Base-by-base conservation (phyloP, 2,329 filamentous ascomycete species). In the Alternaria gaisen region DNA sequence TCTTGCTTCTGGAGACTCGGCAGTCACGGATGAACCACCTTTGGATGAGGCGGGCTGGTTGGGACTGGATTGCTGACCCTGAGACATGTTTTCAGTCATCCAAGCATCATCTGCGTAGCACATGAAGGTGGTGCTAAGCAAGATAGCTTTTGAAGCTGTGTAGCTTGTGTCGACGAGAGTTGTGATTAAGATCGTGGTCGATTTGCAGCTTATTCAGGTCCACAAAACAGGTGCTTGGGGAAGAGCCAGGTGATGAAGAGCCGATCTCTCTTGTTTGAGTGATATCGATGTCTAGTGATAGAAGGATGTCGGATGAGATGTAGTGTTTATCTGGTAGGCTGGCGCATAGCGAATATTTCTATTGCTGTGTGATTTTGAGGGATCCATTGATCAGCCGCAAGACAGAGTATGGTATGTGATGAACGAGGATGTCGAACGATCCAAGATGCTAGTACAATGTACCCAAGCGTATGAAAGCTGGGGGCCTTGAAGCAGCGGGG, bases 41-140 rank as follows among this genome's bases (percentile, higher is more conserved):
- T 60, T 64, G 44, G 68, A 57, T 18, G 70, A 63, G 51, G 42
- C 52, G 32, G 66, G 38, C 42, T 70, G 67, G 42, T 71, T 61
- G 12, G 44, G 60, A 51, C 58, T 63, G 34, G 52, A 34, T 38
- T 65, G 57, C 48, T 71, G 70, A 36, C 51, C 58, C 53, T 67
- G 71, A 42, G 70, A 70, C 72, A 77, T 77, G 2, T 46, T 61
- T 24, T 7, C 36, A 55, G 38, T 40, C 14, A 38, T 38, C 6
- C 34, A 38, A 38, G 16, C 16, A 38, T 16, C 16, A 38, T 38
- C 16, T 6, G 16, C 16, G 16, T n/a, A n/a, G 16, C 16, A 38
- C 34, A 14, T 36, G 12, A 16, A 36, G 32, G 32, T 36, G 5
- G 12, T 36, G 14, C 8, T 16, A 14, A 14, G 12, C 16, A 38